Percentiles rank a stretch among this genome's conserved stretches.
phyloP scores from a whole-genome alignment of 2,329 filamentous ascomycete genomes.

The Fusarium liriodendri region DNA sequence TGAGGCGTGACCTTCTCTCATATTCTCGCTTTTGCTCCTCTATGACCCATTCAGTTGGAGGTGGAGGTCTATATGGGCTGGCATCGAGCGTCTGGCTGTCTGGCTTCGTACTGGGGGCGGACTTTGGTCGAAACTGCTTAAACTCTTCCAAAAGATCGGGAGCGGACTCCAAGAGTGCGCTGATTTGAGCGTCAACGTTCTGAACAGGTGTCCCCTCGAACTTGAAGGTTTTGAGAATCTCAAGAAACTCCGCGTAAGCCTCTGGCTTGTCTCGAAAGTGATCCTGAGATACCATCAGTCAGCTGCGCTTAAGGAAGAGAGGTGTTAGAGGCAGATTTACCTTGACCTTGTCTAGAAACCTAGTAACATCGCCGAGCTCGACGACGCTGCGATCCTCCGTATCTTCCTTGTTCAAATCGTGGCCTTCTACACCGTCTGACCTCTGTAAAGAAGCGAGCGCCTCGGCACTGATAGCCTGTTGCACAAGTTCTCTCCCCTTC shows the following conservation, averaged over 20 bases:
- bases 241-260: background rate
- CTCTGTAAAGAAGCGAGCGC: no score
- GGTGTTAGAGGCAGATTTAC: background rate
- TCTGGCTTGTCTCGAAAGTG: background rate
- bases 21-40: constrained; percentile 6
- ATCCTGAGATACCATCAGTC: background rate
- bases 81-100: constrained; percentile 3
- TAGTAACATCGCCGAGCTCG: no score
- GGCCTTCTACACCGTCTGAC: no score
- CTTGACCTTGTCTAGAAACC: no score
- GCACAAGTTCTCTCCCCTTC: no score
- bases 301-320: background rate
- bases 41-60: constrained; percentile 12
- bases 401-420: no score
- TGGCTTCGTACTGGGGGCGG: background rate
- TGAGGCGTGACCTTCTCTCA: background rate
- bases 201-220: background rate
- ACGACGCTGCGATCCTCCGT: no score
- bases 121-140: background rate
- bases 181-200: background rate
- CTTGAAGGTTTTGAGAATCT: background rate
- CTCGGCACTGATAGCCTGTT: no score
- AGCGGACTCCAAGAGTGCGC: background rate
- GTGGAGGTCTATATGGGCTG: constrained; percentile 2
- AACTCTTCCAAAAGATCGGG: background rate